Conservation (phyloP, 192 early-diverging fungal species). For the Chytriomyces confervae region DNA sequence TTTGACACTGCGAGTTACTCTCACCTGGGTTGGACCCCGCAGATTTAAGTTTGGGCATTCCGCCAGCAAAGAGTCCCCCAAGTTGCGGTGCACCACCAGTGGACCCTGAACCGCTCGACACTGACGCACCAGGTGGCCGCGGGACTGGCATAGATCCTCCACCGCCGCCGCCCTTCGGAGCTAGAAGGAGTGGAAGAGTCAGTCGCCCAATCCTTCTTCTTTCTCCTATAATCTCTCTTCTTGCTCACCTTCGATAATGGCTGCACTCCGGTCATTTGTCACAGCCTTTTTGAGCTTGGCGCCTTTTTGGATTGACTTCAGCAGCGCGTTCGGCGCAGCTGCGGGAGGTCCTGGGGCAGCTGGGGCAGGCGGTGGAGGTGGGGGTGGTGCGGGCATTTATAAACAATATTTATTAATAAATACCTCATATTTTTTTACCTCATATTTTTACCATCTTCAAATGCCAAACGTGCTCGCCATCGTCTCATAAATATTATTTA, state of each 20-base stretch:
- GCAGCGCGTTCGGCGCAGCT: conserved; percentile 39
- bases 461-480: too few relatives aligned
- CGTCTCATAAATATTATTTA: too few relatives aligned
- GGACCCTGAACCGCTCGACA: conserved; percentile 9
- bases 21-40: conserved; percentile 35
- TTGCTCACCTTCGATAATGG: conserved; percentile 52
- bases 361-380: conserved; percentile 38
- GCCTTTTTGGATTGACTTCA: conserved; percentile 61
- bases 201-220: too few relatives aligned
- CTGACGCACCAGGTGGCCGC: not conserved
- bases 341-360: conserved; percentile 32
- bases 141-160: not conserved
- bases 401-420: too few relatives aligned
- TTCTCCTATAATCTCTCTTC: not conserved
- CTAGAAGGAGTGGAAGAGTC: not conserved
- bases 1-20: not conserved
- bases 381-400: conserved; percentile 41
- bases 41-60: conserved; percentile 62
- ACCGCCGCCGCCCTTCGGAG: conserved; percentile 41
- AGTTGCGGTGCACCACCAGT: conserved; percentile 40
- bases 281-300: conserved; percentile 58
- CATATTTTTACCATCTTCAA: too few relatives aligned
- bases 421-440: too few relatives aligned
- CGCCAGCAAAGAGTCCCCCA: conserved; percentile 64
- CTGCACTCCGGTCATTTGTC: conserved; percentile 58